Base-by-base conservation (phyloP, 1,139 yeast genomes). In the Scheffersomyces parashehatae region DNA sequence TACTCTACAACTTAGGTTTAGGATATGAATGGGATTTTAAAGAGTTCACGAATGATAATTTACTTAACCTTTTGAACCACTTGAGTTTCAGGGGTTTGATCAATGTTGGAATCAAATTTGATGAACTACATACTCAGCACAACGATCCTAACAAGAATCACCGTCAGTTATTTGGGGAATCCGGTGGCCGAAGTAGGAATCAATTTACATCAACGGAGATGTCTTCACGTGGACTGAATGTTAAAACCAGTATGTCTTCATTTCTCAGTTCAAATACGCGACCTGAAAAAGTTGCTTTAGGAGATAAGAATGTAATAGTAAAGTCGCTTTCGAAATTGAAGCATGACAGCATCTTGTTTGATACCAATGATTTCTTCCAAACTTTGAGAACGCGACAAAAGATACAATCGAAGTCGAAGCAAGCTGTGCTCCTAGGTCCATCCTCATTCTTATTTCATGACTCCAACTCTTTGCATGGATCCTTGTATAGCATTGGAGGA, bases 21-120 rank as follows among this genome's bases (percentile, higher is more conserved):
- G 72, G 65, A 0, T 71, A 62, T 45, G 64, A 65, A 30, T 72
- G 77, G 76, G 68, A 65, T 30, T 59, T 58, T 39, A 66, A 66
- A 41, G 75, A 71, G 14, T 58, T 68, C 32, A 51, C 66, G 3
- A 56, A 54, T 11, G 70, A 67, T n/a, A 64, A 62, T 37, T 48
- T 73, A 9, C 44, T 47, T 31, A 63, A 62, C 44, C 46, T 70
- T 20, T 49, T 71, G 35, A 63, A 63, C 40, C 74, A 69, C 40
- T 52, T 73, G 37, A 60, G 55, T 32, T 58, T 59, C 36, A 52
- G 52, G 37, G 64, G 63, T 0, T 52, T 66, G 30, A 56, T 63
- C 7, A 64, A 62, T 44, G 55, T 68, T 5, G 58, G 60, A 1
- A 42, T 56, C 11, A 67, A 65, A 38, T 44, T 60, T 26, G 50